A percentile compares a stretch with the other conserved stretches of the same genome.
These are phyloP conservation scores for Zea luxurians DNA, from an alignment of 176 grass and related monocot species.

Conservation along the genomic window DNA sequence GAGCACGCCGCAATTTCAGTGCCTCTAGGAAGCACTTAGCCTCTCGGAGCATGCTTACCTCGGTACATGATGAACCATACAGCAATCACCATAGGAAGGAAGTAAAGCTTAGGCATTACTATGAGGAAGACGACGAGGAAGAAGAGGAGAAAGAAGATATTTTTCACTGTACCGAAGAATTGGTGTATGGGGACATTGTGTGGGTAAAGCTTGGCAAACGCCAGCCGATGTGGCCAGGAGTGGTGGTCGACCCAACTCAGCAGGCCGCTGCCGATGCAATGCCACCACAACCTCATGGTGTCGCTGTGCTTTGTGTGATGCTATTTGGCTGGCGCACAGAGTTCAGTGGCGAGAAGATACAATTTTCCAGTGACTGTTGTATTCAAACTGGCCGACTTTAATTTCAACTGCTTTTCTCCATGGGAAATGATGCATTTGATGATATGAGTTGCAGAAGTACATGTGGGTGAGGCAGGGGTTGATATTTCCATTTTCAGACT, in stretches of 20 bases:
- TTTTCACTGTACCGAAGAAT: slow-evolving; percentile 30
- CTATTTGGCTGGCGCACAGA: too few relatives aligned
- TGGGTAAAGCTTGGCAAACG: slow-evolving; percentile 82
- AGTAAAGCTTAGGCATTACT: slow-evolving; percentile 22
- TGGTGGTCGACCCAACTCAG: slow-evolving; percentile 72
- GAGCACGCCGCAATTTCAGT: slow-evolving; percentile 49
- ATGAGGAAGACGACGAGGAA: slow-evolving; percentile 14
- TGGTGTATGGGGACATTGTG: slow-evolving; percentile 73
- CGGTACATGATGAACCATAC: slow-evolving; percentile 22
- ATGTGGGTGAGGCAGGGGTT: too few relatives aligned
- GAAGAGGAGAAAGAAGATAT: slow-evolving; percentile 28
- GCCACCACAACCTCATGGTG: too few relatives aligned
- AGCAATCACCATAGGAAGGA: slow-evolving; percentile 28
- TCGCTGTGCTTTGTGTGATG: too few relatives aligned
- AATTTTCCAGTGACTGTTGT: too few relatives aligned
- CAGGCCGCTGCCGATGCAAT: too few relatives aligned
- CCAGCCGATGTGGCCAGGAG: slow-evolving; percentile 72
- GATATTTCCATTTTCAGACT: too few relatives aligned
- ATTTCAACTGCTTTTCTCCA: too few relatives aligned
- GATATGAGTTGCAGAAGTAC: too few relatives aligned
- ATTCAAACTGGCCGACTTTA: too few relatives aligned
- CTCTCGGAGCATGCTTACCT: slow-evolving; percentile 55
- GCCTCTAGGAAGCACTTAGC: slow-evolving; percentile 52
- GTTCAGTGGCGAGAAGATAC: too few relatives aligned
- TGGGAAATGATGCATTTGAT: too few relatives aligned